Evolutionary conservation across 139 green algal species (phyloP), one percentile per base, ranked within the genome.

Genomic region (Axilococcus clingmanii): DNA sequence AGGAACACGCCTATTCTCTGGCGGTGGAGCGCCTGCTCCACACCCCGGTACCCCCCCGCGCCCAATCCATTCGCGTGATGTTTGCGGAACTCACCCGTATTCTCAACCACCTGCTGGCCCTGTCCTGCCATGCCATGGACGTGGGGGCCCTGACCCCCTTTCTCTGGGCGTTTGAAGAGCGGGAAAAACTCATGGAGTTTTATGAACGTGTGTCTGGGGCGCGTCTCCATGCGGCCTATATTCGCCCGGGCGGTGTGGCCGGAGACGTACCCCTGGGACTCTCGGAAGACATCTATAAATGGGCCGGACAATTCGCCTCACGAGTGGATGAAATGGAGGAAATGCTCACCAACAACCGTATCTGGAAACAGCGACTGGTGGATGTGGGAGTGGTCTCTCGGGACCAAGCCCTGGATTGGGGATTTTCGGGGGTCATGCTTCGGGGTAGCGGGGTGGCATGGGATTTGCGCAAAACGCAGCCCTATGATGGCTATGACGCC

Each of bases 321-420:
- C 79, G 81, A 35, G 66, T 94, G 58, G 81, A 91, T 57, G 85
- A 93, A 66, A 78, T 93, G 41, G 84, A 94, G 63, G 81, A 93
- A 68, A 80, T 93, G 69, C 57, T 94, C 30, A 80, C 69, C 12
- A 75, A 71, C 56, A 94, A 94, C 65, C 69, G 84, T 48, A 88
- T 94, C 45, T 94, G 77, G 77, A 89, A 91, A 70, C 81, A 94
- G 69, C 69, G 84, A 50, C 73, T 83, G 32, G 78, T 94, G 36
- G 83, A 87, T 52, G 71, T 94, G 33, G 84, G 83, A 57, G 63
- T 84, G n/a, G 66, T 94, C 28, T 86, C 72, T n/a, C 74, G 75
- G 20, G 58, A 84, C 58, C 68, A 90, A 61, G 79, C 78, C 37
- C 57, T 78, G 45, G 61, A 68, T 53, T 81, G 65, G 67, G 77